Evolutionary conservation across 176 grass and related monocot species (phyloP), one percentile per base, ranked within the genome.

Genomic region (Ensete glaucum): DNA sequence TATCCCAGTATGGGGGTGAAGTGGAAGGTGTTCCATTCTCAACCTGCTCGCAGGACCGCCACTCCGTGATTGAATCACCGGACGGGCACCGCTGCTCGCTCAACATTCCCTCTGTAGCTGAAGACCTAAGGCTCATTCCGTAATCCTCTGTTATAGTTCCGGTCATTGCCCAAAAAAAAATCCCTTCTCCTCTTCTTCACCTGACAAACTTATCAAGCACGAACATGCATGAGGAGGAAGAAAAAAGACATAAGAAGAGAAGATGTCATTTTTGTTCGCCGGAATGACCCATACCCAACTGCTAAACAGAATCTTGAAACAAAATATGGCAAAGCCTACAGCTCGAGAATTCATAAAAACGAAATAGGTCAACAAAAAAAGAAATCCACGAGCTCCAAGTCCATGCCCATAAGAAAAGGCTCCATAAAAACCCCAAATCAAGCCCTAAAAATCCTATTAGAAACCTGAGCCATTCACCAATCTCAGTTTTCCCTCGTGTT

Each of bases 1-100:
- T 87, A 77, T 90, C 88, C 80, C 86, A 90, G 66, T 90, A 93
- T 52, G 82, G 82, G 74, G 83, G 94, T 27, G 90, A 80, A n/a
- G 90, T 93, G 50, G 94, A 97, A 75, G 85, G 85, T 62, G 49
- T 85, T 55, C 83, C 90, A 54, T 93, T 91, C 43, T 91, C 94
- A 17, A 88, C 76, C 64, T 97, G 88, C 75, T 91, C 84, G 0
- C 51, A 72, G 16, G 78, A 89, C 58, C 88, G 77, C 86, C 85
- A 80, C 27, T 89, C 84, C 13, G 88, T 75, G 54, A 81, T 62
- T 11, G 80, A 86, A 76, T 90, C 90, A 24, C 73, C 54, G 29
- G 88, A 79, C 26, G 76, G 26, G 8, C 63, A 73, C 10, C 9
- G 77, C 67, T 82, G 69, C 49, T 86, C 76, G 3, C 80, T 69